Conservation (phyloP, 352 stramenopile genomes). For the Phytopythium sindhum region DNA sequence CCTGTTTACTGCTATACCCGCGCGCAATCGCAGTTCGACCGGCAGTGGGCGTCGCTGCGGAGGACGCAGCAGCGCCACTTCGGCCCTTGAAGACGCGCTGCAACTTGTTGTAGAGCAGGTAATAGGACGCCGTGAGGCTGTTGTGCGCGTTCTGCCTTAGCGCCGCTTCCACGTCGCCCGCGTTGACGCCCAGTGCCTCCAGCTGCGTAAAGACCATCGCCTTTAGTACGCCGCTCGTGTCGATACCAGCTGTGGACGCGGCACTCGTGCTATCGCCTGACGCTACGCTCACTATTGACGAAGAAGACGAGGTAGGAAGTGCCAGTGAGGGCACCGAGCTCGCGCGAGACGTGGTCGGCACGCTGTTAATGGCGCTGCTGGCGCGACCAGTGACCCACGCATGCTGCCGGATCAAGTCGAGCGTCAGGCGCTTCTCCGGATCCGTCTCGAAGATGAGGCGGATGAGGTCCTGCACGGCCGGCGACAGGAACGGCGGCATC, state of each 20-base stretch:
- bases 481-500: constrained; percentile 71
- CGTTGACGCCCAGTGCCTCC: constrained; percentile 43
- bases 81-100: constrained; percentile 38
- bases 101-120: constrained; percentile 62
- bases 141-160: constrained; percentile 63
- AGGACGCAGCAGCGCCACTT: background rate
- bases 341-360: constrained; percentile 5
- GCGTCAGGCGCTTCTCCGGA: constrained; percentile 67
- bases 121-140: constrained; percentile 70
- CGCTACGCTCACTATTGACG: background rate
- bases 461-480: constrained; percentile 78
- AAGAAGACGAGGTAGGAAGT: background rate
- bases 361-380: background rate
- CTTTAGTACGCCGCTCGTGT: constrained; percentile 11
- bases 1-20: background rate
- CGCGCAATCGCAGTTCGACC: constrained; percentile 3
- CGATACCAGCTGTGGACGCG: constrained; percentile 1
- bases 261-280: constrained; percentile 1
- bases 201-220: constrained; percentile 54
- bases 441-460: constrained; percentile 81
- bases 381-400: constrained; percentile 57
- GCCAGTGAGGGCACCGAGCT: constrained; percentile 18
- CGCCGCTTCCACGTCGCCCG: constrained; percentile 29
- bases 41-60: constrained; percentile 6
- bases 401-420: constrained; percentile 79